These are phyloP conservation scores for Hemisphaericaspora lyxosophila DNA, from an alignment of 1,139 yeast species.

Conservation along the genomic window DNA sequence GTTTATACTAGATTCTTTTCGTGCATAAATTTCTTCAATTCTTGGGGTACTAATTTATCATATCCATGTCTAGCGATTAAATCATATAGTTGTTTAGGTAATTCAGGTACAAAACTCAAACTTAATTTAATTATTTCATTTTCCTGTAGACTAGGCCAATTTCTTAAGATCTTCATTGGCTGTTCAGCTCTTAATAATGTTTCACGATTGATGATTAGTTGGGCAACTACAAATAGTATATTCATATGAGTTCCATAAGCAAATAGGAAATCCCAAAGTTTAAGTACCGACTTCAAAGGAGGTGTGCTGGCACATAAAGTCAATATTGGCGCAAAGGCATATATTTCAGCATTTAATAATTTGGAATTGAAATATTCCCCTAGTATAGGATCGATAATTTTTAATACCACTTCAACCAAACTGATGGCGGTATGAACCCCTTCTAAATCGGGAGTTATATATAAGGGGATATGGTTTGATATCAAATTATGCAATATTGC, in stretches of 20 bases:
- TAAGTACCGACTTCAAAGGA: constrained; percentile 70
- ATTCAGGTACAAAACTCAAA: constrained; percentile 73
- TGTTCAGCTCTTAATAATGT: constrained; percentile 54
- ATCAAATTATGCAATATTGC: constrained; percentile 63
- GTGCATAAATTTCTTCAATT: constrained; percentile 30
- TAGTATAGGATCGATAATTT: constrained; percentile 71
- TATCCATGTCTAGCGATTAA: constrained; percentile 70
- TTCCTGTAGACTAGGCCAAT: constrained; percentile 71
- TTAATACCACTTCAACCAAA: constrained; percentile 67
- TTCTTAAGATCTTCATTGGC: constrained; percentile 76
- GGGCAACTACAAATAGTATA: constrained; percentile 81
- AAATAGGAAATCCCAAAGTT: constrained; percentile 86
- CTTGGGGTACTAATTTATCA: constrained; percentile 50
- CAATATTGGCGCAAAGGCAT: constrained; percentile 85
- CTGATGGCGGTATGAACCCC: constrained; percentile 82
- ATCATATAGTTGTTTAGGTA: constrained; percentile 69
- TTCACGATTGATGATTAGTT: constrained; percentile 67
- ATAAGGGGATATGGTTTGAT: constrained; percentile 68
- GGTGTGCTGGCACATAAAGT: constrained; percentile 92
- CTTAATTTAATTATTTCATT: constrained; percentile 76
- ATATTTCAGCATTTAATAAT: constrained; percentile 75
- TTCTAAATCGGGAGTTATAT: constrained; percentile 71
- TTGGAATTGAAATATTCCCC: constrained; percentile 61
- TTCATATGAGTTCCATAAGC: constrained; percentile 93
- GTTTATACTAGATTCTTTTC: constrained; percentile 17